A percentile compares a stretch with the other conserved stretches of the same genome.
Evolutionary conservation across 129 eudicot species (phyloP).

Genomic region (Flaveria robusta): DNA sequence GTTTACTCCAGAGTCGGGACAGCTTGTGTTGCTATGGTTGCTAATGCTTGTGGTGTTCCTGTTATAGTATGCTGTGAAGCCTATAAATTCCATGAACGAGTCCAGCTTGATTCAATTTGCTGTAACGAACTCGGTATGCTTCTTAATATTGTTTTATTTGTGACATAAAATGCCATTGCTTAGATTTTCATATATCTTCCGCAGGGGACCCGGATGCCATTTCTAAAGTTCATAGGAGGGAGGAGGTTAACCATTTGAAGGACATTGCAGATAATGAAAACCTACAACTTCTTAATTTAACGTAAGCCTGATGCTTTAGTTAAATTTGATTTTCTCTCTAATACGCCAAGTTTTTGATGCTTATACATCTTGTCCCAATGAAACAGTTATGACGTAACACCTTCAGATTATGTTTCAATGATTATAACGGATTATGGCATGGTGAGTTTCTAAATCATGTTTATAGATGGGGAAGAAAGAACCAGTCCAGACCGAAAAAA

Average conservation of each 20-base stretch:
- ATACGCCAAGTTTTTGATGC: constrained; percentile 2
- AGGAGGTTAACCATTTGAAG: constrained; percentile 62
- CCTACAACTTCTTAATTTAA: constrained; percentile 73
- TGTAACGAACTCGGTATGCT: constrained; percentile 93
- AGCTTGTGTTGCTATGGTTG: constrained; percentile 98
- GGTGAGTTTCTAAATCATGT: constrained; percentile 53
- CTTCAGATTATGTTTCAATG: constrained; percentile 90
- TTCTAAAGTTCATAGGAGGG: constrained; percentile 66
- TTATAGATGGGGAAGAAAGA: neutral
- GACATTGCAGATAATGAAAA: constrained; percentile 65
- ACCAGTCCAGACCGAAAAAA: neutral
- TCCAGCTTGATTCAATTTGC: constrained; percentile 97
- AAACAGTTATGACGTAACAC: constrained; percentile 89
- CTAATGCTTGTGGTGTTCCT: constrained; percentile 85
- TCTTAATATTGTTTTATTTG: neutral
- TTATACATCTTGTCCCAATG: constrained; percentile 9
- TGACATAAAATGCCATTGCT: neutral
- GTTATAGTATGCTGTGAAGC: constrained; percentile 97
- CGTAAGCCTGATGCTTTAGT: constrained; percentile 46
- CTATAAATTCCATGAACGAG: constrained; percentile 94
- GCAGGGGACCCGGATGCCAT: constrained; percentile 86
- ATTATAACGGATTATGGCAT: constrained; percentile 92
- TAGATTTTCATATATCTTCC: constrained; percentile 8
- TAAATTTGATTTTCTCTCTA: neutral
- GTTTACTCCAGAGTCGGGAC: constrained; percentile 97